Conservation (phyloP, 2,329 filamentous ascomycete genomes). For the Botrytis medusae region DNA sequence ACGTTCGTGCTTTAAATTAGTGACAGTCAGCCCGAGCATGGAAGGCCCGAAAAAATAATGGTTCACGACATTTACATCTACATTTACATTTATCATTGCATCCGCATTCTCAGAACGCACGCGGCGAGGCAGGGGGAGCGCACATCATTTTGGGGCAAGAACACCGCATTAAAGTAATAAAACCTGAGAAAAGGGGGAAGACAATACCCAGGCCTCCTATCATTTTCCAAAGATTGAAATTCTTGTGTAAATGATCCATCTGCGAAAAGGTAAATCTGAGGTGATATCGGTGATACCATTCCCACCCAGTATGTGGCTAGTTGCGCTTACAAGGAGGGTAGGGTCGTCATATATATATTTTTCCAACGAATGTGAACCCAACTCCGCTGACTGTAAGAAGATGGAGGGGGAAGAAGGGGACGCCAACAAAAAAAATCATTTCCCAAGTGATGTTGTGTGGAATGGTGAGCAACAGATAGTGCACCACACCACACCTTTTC, state of each 20-base stretch:
- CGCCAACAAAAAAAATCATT: background rate
- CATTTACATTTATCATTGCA: background rate
- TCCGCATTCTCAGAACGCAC: background rate
- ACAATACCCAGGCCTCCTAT: background rate
- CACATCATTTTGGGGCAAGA: background rate
- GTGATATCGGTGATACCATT: slow-evolving; percentile 4
- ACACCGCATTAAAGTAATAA: background rate
- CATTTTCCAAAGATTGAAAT: background rate
- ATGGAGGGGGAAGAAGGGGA: background rate
- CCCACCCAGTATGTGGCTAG: background rate
- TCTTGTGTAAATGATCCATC: background rate
- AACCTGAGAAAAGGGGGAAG: background rate
- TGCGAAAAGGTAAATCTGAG: background rate
- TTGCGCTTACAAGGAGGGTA: slow-evolving; percentile 8
- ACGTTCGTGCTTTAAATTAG: background rate
- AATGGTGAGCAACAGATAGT: background rate
- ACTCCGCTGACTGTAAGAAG: slow-evolving; percentile 13
- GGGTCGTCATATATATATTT: background rate
- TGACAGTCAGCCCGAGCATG: slow-evolving; percentile 1
- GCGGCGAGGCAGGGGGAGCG: background rate
- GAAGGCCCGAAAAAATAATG: slow-evolving; percentile 10
- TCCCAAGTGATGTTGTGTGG: background rate
- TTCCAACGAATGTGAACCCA: background rate
- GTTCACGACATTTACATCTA: background rate
- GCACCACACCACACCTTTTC: background rate